Conservation (phyloP, 2,329 filamentous ascomycete species). For the Fonsecaea nubica region DNA sequence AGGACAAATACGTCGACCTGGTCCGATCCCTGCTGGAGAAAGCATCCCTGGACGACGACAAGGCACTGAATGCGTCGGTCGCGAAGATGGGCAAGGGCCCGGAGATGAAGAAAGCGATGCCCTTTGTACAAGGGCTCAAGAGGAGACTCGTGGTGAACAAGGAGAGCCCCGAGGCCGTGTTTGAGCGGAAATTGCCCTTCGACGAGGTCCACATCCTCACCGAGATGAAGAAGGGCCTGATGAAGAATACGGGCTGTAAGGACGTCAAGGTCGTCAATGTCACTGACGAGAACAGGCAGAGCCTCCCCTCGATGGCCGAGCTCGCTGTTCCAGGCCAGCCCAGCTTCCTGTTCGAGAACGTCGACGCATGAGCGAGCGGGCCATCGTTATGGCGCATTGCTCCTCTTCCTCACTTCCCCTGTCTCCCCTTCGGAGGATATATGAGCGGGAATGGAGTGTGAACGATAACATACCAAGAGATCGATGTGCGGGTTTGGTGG, state of each 20-base stretch:
- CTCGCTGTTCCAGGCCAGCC: constrained; percentile 81
- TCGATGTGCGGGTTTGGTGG: neutral
- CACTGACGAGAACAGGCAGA: constrained; percentile 67
- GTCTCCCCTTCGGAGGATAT: neutral
- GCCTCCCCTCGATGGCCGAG: constrained; percentile 68
- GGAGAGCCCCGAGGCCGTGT: constrained; percentile 51
- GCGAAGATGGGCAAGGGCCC: constrained; percentile 66
- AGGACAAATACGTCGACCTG: constrained; percentile 85
- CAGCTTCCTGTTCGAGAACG: constrained; percentile 84
- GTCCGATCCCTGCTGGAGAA: constrained; percentile 74
- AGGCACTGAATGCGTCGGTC: constrained; percentile 77
- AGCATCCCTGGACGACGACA: constrained; percentile 72
- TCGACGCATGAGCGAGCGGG: constrained; percentile 50
- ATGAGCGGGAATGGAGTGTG: too few species aligned
- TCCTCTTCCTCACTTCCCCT: neutral
- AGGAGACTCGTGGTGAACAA: constrained; percentile 73
- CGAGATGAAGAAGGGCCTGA: constrained; percentile 80
- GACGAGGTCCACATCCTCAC: constrained; percentile 78
- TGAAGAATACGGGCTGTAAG: constrained; percentile 74
- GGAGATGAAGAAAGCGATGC: constrained; percentile 98
- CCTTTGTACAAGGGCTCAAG: constrained; percentile 89
- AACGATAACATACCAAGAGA: neutral
- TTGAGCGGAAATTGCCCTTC: constrained; percentile 85
- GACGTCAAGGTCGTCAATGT: constrained; percentile 75
- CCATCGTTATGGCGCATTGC: neutral